phyloP scores from a whole-genome alignment of 306 rosid species.

The Styphnolobium japonicum region DNA sequence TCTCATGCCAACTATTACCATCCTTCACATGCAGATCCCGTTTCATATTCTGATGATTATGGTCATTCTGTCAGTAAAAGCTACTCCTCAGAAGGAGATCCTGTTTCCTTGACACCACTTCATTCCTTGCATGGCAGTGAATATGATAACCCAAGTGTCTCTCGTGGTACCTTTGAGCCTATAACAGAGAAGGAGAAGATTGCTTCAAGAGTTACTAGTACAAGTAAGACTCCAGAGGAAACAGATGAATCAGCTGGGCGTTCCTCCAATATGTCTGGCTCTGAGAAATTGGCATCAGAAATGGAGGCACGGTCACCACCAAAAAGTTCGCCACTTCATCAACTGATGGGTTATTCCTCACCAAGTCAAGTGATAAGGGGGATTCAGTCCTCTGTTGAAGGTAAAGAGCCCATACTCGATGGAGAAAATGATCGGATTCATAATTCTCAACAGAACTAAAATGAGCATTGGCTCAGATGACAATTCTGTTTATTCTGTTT shows the following conservation, averaged over 20 bases:
- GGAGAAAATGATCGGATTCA: slow-evolving; percentile 14
- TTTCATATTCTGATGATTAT: slow-evolving; percentile 69
- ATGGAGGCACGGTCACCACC: slow-evolving; percentile 20
- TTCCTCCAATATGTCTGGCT: slow-evolving; percentile 29
- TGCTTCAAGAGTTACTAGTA: slow-evolving; percentile 34
- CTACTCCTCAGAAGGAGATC: slow-evolving; percentile 58
- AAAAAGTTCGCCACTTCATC: slow-evolving; percentile 74
- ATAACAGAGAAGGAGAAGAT: slow-evolving; percentile 29
- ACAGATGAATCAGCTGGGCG: slow-evolving; percentile 25
- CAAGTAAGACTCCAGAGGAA: slow-evolving; percentile 21
- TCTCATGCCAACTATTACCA: slow-evolving; percentile 23
- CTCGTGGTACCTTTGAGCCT: slow-evolving; percentile 27
- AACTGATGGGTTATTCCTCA: slow-evolving; percentile 87
- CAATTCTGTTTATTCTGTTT: neutral
- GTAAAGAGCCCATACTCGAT: slow-evolving; percentile 31
- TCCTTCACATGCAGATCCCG: slow-evolving; percentile 29
- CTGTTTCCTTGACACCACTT: slow-evolving; percentile 21
- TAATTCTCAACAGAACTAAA: neutral
- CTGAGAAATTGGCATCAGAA: slow-evolving; percentile 42
- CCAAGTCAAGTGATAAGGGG: slow-evolving; percentile 72
- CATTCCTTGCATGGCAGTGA: neutral
- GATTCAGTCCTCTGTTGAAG: slow-evolving; percentile 15
- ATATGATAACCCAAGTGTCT: slow-evolving; percentile 24
- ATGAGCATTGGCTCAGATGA: neutral
- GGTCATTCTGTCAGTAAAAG: slow-evolving; percentile 48